Conservation (phyloP, 202 grass and related monocot species). For the Brachypodium distachyon region DNA sequence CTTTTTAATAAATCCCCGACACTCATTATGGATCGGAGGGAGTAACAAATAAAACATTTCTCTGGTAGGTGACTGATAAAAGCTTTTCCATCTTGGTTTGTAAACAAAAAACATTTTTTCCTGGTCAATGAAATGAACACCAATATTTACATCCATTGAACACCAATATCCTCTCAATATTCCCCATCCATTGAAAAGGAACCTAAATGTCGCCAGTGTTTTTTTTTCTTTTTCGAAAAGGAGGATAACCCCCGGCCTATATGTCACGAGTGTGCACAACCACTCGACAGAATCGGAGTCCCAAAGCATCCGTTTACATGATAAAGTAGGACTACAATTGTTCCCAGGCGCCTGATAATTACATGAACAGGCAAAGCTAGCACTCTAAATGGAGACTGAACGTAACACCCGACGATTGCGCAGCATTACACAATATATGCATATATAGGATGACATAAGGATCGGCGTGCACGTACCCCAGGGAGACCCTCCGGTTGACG, state of each 20-base stretch:
- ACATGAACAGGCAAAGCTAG: neutral
- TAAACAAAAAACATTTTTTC: neutral
- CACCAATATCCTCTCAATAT: neutral
- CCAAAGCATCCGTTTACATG: neutral
- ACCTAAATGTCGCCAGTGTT: too few species aligned
- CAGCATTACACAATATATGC: neutral
- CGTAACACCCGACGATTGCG: neutral
- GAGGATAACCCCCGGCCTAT: too few species aligned
- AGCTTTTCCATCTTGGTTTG: neutral
- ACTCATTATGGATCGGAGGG: too few species aligned
- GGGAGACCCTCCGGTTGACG: constrained; percentile 56
- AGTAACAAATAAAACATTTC: neutral
- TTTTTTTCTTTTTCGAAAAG: too few species aligned
- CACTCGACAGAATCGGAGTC: neutral
- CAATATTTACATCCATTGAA: neutral
- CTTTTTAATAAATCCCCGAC: too few species aligned
- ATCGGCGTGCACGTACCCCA: constrained; percentile 30
- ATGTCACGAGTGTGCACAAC: neutral
- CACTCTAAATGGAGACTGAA: neutral
- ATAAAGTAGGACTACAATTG: neutral
- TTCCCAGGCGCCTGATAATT: neutral
- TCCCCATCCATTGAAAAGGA: neutral
- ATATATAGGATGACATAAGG: neutral
- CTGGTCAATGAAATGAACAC: neutral
- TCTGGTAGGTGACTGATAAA: neutral